phyloP scores from a whole-genome alignment of 179 eudicot species.

The Sideroxylon spinosum region DNA sequence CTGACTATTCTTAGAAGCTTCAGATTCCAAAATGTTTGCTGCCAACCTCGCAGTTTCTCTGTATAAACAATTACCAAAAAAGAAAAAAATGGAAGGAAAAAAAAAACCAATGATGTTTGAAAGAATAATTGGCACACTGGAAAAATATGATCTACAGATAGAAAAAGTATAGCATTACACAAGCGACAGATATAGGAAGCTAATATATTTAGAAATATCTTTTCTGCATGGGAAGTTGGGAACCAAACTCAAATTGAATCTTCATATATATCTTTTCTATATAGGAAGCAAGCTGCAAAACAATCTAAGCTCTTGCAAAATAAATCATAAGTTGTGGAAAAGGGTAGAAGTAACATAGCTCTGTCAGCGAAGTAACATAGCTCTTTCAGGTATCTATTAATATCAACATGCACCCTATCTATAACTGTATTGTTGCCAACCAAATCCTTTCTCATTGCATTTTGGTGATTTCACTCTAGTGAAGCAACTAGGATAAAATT shows the following conservation, averaged over 20 bases:
- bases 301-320: not conserved
- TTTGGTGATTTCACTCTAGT: not conserved
- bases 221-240: too few species aligned
- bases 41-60: conserved; percentile 53
- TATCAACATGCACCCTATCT: too few species aligned
- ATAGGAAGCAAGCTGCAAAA: conserved; percentile 8
- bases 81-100: not conserved
- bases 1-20: conserved; percentile 44
- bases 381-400: not conserved
- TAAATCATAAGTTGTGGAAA: conserved; percentile 1
- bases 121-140: too few species aligned
- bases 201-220: too few species aligned
- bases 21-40: conserved; percentile 39
- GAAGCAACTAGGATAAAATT: not conserved
- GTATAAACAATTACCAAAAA: conserved; percentile 11
- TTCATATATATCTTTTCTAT: not conserved
- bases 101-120: not conserved
- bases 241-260: not conserved
- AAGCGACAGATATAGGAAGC: not conserved
- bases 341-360: not conserved
- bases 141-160: not conserved
- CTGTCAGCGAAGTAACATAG: not conserved
- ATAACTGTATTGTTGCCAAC: not conserved
- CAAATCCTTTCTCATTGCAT: not conserved
- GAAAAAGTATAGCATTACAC: not conserved